Conservation (phyloP, 176 grass and related monocot species). For the Alloteropsis semialata region DNA sequence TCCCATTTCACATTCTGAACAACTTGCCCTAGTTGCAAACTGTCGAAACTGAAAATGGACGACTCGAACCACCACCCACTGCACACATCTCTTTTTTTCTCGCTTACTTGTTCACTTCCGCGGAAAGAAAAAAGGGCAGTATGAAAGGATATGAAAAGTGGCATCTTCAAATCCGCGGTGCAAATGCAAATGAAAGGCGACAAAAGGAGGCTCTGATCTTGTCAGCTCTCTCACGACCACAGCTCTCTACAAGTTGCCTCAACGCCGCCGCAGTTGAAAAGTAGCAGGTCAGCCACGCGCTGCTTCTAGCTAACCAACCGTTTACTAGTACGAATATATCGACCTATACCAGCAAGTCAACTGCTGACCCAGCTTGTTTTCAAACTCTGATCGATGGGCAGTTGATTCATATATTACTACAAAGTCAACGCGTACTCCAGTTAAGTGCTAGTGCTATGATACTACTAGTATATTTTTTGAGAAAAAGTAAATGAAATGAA, state of each 20-base stretch:
- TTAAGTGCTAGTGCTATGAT: too few species aligned
- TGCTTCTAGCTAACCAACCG: neutral
- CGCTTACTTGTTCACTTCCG: neutral
- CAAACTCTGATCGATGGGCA: neutral
- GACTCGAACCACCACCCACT: neutral
- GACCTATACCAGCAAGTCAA: neutral
- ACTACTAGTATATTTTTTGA: too few species aligned
- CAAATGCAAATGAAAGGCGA: neutral
- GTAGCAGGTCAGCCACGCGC: neutral
- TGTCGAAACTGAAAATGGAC: neutral
- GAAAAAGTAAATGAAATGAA: neutral
- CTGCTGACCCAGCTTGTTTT: neutral
- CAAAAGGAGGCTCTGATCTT: neutral
- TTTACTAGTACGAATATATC: neutral
- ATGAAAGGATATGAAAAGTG: constrained; percentile 19
- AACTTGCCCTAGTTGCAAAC: too few species aligned
- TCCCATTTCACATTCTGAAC: neutral
- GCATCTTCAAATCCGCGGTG: neutral
- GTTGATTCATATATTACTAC: neutral
- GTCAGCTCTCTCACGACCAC: neutral
- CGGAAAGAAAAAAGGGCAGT: neutral
- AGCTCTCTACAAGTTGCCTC: constrained; percentile 1
- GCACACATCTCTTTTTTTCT: neutral
- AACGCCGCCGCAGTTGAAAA: neutral
- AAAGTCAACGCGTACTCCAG: neutral